phyloP scores from a whole-genome alignment of 306 rosid species.

The Arachis hypogaea region DNA sequence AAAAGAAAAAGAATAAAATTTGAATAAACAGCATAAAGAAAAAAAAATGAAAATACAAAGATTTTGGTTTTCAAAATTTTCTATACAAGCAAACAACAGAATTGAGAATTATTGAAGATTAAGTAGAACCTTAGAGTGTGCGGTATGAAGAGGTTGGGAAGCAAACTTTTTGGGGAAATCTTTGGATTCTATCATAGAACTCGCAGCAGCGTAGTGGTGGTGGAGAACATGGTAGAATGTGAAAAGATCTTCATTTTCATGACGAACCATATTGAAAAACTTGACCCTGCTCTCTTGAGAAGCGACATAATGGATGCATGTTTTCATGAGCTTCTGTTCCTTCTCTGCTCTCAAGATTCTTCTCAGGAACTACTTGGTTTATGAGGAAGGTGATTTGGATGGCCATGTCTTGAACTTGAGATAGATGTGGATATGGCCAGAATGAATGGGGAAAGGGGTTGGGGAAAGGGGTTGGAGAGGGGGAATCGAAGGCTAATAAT shows the following conservation, averaged over 20 bases:
- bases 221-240: slow-evolving; percentile 65
- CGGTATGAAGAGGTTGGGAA: slow-evolving; percentile 36
- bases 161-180: slow-evolving; percentile 42
- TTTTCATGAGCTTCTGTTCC: slow-evolving; percentile 79
- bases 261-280: slow-evolving; percentile 94
- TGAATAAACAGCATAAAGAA: not conserved
- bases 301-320: slow-evolving; percentile 98
- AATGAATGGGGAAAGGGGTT: slow-evolving; percentile 43
- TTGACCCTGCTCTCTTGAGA: slow-evolving; percentile 85
- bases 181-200: slow-evolving; percentile 73
- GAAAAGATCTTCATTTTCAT: slow-evolving; percentile 94
- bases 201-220: slow-evolving; percentile 36
- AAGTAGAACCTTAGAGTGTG: slow-evolving; percentile 10
- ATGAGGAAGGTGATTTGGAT: slow-evolving; percentile 48
- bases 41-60: not conserved
- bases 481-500: too few species aligned
- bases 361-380: slow-evolving; percentile 69
- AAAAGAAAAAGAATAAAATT: not conserved
- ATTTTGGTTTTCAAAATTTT: not conserved
- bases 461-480: too few species aligned
- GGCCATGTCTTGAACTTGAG: slow-evolving; percentile 37
- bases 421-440: slow-evolving; percentile 61
- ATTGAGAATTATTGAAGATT: not conserved
- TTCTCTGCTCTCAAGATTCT: slow-evolving; percentile 74
- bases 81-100: not conserved